Percentiles rank a stretch among this genome's conserved stretches.
These are phyloP conservation scores for Petasospora fabianii DNA, from an alignment of 1,139 yeast species.

Conservation along the genomic window DNA sequence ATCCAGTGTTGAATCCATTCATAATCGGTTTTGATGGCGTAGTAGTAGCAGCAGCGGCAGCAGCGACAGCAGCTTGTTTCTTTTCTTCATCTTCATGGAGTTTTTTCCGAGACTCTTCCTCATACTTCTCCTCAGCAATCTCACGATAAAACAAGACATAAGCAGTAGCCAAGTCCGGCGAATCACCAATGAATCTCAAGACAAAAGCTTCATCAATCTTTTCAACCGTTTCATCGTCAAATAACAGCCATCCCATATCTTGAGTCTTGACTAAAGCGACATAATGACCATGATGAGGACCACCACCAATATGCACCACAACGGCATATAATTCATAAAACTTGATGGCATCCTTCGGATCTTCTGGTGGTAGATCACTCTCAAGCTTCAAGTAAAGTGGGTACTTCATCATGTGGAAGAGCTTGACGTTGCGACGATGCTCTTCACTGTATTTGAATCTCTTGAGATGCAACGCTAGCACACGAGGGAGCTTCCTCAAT, in stretches of 20 bases:
- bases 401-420: conserved; percentile 81
- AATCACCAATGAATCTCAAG: conserved; percentile 82
- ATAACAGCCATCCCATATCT: conserved; percentile 81
- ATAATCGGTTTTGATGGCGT: background rate
- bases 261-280: conserved; percentile 81
- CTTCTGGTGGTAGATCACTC: conserved; percentile 57
- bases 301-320: conserved; percentile 94
- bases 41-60: background rate
- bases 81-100: too few relatives aligned
- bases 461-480: conserved; percentile 79
- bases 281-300: conserved; percentile 97
- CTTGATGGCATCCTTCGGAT: conserved; percentile 33
- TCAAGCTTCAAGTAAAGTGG: conserved; percentile 71
- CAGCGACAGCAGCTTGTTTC: too few relatives aligned
- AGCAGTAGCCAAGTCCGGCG: conserved; percentile 87
- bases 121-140: conserved; percentile 30
- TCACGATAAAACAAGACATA: conserved; percentile 77
- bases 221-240: conserved; percentile 95
- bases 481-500: conserved; percentile 70
- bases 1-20: conserved; percentile 10
- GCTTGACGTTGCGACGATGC: conserved; percentile 75
- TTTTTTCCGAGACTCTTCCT: conserved; percentile 4
- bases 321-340: conserved; percentile 80
- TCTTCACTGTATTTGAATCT: conserved; percentile 89
- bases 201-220: conserved; percentile 82